Evolutionary conservation across 768 basidiomycete species (phyloP).

Genomic region (Cubamyces sp.): DNA sequence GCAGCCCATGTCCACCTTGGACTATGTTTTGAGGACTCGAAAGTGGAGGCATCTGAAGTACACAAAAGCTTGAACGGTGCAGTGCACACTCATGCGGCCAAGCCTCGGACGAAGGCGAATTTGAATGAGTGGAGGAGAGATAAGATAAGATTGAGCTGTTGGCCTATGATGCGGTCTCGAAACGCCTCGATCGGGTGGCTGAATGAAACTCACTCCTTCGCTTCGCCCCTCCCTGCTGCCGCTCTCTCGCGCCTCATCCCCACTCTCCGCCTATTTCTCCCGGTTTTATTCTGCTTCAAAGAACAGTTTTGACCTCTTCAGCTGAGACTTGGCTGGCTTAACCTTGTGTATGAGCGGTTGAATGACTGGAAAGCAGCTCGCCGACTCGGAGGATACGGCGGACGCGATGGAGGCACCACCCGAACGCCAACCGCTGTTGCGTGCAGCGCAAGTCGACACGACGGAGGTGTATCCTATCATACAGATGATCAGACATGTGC

Average conservation of each 20-base stretch:
- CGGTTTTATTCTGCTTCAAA: too few relatives aligned
- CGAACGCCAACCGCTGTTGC: constrained; percentile 47
- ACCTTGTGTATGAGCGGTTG: constrained; percentile 1
- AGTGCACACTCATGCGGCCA: too few relatives aligned
- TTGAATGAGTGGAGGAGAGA: neutral
- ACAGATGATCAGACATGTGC: constrained; percentile 70
- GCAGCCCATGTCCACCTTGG: too few relatives aligned
- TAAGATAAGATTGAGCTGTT: constrained; percentile 6
- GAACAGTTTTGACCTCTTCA: too few relatives aligned
- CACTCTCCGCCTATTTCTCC: too few relatives aligned
- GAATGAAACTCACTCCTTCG: neutral
- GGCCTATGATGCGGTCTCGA: neutral
- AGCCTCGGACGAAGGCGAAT: too few relatives aligned
- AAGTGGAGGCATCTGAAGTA: too few relatives aligned
- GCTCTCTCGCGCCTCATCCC: neutral
- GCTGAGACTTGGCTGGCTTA: too few relatives aligned
- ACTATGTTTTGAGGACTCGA: too few relatives aligned
- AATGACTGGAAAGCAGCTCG: constrained; percentile 12
- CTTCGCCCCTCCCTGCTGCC: neutral
- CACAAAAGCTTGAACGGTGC: too few relatives aligned
- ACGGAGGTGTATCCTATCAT: constrained; percentile 81
- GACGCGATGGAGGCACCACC: constrained; percentile 21
- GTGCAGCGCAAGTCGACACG: constrained; percentile 55
- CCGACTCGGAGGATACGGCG: constrained; percentile 9
- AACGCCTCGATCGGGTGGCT: constrained; percentile 5